Conservation (phyloP, 1,139 yeast genomes). For the Debaryomyces singareniensis region DNA sequence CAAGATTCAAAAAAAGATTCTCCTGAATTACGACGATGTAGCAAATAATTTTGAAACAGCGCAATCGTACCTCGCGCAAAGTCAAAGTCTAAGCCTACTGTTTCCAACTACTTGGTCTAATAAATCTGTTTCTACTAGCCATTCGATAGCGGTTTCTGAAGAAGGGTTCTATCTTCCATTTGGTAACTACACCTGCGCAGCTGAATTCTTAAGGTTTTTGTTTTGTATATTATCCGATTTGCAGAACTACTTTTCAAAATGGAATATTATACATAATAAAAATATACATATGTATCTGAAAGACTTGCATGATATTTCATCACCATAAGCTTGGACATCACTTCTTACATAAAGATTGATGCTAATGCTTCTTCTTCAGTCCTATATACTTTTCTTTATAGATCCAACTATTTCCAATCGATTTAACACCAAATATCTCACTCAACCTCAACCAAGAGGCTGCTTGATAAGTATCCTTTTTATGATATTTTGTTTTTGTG, state of each 20-base stretch:
- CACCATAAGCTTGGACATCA: too few species aligned
- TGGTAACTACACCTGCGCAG: too few species aligned
- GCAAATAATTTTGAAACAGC: background rate
- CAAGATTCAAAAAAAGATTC: background rate
- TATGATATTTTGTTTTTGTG: slow-evolving; percentile 45
- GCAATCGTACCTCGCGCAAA: background rate
- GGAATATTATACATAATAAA: too few species aligned
- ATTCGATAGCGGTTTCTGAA: too few species aligned
- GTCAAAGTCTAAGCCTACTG: background rate
- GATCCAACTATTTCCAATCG: slow-evolving; percentile 75
- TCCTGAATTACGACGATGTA: background rate
- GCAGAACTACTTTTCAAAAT: too few species aligned
- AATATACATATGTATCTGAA: too few species aligned
- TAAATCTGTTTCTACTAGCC: too few species aligned
- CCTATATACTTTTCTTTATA: slow-evolving; percentile 62
- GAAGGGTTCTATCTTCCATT: too few species aligned
- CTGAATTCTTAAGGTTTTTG: too few species aligned
- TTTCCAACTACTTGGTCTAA: background rate
- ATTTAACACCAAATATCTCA: slow-evolving; percentile 55
- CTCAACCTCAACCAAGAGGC: slow-evolving; percentile 70
- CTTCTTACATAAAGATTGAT: too few species aligned
- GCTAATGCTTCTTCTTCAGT: slow-evolving; percentile 4
- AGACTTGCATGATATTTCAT: too few species aligned
- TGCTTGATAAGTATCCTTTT: slow-evolving; percentile 57
- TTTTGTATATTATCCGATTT: too few species aligned